phyloP scores from a whole-genome alignment of 2,329 filamentous ascomycete genomes.

The Penicillium oxalicum region DNA sequence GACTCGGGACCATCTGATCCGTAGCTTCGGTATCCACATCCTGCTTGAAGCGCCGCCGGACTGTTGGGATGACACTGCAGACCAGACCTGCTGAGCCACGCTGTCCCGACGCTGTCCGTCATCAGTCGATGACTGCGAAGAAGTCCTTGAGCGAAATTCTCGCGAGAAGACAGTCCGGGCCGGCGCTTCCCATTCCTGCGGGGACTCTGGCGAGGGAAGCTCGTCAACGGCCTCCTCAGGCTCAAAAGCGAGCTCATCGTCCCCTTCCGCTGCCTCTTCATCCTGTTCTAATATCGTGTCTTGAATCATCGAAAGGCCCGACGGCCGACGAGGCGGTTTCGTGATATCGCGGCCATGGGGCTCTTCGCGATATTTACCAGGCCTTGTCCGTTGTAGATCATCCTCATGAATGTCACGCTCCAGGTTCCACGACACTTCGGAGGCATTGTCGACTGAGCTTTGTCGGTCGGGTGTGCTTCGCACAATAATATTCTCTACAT shows the following conservation, averaged over 20 bases:
- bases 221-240: background rate
- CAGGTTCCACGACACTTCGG: slow-evolving; percentile 29
- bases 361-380: slow-evolving; percentile 18
- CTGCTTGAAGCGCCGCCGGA: background rate
- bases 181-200: slow-evolving; percentile 14
- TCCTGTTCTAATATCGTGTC: slow-evolving; percentile 29
- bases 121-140: background rate
- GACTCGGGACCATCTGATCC: slow-evolving; percentile 8
- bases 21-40: background rate
- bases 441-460: slow-evolving; percentile 29
- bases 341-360: slow-evolving; percentile 29
- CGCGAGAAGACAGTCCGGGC: slow-evolving; percentile 23
- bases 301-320: slow-evolving; percentile 25
- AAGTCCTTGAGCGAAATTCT: slow-evolving; percentile 5
- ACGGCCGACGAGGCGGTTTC: slow-evolving; percentile 32
- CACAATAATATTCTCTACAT: slow-evolving; percentile 7
- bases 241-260: slow-evolving; percentile 4
- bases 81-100: slow-evolving; percentile 5
- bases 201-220: background rate
- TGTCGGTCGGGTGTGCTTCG: slow-evolving; percentile 17
- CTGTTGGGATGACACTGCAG: background rate
- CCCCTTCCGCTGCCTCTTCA: slow-evolving; percentile 4
- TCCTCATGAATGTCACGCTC: slow-evolving; percentile 35
- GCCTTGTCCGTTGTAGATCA: slow-evolving; percentile 30
- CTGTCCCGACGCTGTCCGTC: slow-evolving; percentile 3